Evolutionary conservation across 2,329 filamentous ascomycete species (phyloP).

Genomic region (Fragosphaeria purpurea): DNA sequence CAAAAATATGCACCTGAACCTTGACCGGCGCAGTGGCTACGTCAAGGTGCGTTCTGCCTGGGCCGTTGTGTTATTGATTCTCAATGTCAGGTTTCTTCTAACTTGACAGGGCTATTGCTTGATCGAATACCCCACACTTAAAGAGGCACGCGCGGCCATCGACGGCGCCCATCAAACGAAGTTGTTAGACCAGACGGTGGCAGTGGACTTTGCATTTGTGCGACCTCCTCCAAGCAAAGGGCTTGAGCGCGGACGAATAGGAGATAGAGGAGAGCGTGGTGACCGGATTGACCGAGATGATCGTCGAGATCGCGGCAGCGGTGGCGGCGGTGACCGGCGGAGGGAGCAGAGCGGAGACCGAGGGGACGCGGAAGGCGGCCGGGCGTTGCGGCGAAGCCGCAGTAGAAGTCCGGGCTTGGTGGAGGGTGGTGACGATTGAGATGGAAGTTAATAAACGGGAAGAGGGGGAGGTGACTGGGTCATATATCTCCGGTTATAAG

Average conservation of each 20-base stretch:
- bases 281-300: slow-evolving; percentile 26
- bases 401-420: slow-evolving; percentile 36
- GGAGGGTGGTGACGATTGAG: slow-evolving; percentile 17
- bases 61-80: neutral
- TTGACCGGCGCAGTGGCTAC: slow-evolving; percentile 74
- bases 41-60: slow-evolving; percentile 57
- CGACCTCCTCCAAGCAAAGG: slow-evolving; percentile 58
- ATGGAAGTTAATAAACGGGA: too few relatives aligned
- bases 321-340: slow-evolving; percentile 14
- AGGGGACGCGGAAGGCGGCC: slow-evolving; percentile 22
- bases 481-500: neutral
- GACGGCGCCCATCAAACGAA: slow-evolving; percentile 68
- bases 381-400: slow-evolving; percentile 25
- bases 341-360: slow-evolving; percentile 3
- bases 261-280: slow-evolving; percentile 28
- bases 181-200: slow-evolving; percentile 69
- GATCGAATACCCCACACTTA: slow-evolving; percentile 72
- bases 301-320: slow-evolving; percentile 15
- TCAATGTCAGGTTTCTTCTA: neutral
- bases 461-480: neutral
- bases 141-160: slow-evolving; percentile 73
- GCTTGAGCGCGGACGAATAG: slow-evolving; percentile 20
- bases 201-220: slow-evolving; percentile 79
- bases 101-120: slow-evolving; percentile 64
- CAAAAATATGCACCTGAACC: slow-evolving; percentile 75